These are phyloP conservation scores for Tilletia indica DNA, from an alignment of 1,284 basidiomycete species.

Conservation along the genomic window DNA sequence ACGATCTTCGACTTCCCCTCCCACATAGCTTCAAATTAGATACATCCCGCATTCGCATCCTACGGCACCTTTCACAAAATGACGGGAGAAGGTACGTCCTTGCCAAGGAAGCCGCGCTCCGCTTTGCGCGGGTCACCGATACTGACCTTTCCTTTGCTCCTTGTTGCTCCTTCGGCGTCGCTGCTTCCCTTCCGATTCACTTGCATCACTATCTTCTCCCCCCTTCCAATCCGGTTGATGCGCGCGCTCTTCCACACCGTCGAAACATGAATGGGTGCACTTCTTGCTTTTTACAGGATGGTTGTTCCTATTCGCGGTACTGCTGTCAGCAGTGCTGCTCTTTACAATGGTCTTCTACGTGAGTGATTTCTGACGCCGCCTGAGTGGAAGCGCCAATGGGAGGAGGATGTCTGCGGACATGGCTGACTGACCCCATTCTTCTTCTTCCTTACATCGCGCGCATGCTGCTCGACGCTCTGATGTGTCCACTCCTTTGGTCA, in stretches of 20 bases:
- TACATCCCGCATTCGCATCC: not conserved
- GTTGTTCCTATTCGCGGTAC: conserved; percentile 53
- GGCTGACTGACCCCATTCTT: too few relatives aligned
- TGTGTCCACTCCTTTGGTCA: too few relatives aligned
- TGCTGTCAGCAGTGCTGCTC: conserved; percentile 51
- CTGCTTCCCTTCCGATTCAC: not conserved
- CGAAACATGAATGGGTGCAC: too few relatives aligned
- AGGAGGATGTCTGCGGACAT: too few relatives aligned
- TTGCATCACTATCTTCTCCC: not conserved
- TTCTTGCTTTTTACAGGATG: conserved; percentile 18
- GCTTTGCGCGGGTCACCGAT: too few relatives aligned
- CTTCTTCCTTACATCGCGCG: too few relatives aligned
- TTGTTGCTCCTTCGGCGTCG: not conserved
- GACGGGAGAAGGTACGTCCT: conserved; percentile 37
- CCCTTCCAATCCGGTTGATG: conserved; percentile 3
- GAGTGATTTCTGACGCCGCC: conserved; percentile 17
- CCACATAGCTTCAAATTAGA: not conserved
- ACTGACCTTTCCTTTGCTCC: not conserved
- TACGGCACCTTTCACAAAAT: conserved; percentile 20
- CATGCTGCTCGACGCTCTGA: too few relatives aligned
- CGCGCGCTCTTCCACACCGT: not conserved
- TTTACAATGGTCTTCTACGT: conserved; percentile 56
- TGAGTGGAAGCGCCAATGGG: too few relatives aligned
- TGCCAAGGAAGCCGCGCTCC: not conserved
- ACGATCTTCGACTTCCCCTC: not conserved